phyloP scores from a whole-genome alignment of 768 basidiomycete species.

The Daedaleopsis sinensis region DNA sequence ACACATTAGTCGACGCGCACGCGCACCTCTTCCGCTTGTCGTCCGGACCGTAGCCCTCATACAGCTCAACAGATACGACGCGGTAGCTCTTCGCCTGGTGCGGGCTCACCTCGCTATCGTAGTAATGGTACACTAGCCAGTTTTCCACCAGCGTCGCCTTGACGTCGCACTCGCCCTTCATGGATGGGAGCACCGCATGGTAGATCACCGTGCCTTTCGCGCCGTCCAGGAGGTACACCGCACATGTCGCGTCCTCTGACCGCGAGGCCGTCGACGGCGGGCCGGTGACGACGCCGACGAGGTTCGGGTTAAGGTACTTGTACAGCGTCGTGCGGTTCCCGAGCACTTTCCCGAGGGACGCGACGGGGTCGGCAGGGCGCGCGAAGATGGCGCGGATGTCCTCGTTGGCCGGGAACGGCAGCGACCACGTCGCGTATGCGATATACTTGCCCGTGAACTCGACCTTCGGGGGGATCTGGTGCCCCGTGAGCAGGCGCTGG shows the following conservation, averaged over 20 bases:
- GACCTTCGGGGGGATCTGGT: conserved; percentile 49
- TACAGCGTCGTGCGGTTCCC: conserved; percentile 89
- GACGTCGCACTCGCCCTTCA: conserved; percentile 57
- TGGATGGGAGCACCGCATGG: conserved; percentile 54
- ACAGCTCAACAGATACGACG: conserved; percentile 85
- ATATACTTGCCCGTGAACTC: conserved; percentile 49
- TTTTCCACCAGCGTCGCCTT: conserved; percentile 80
- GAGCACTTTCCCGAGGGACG: conserved; percentile 81
- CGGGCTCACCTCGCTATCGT: conserved; percentile 55
- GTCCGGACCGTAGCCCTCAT: conserved; percentile 72
- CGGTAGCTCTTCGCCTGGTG: conserved; percentile 66
- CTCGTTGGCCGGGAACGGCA: conserved; percentile 59
- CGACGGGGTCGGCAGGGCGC: conserved; percentile 54
- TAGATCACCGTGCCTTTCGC: conserved; percentile 81
- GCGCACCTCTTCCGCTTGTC: conserved; percentile 74
- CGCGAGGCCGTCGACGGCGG: conserved; percentile 27
- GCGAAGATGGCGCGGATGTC: conserved; percentile 55
- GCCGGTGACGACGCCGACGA: conserved; percentile 67
- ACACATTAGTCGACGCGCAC: background rate
- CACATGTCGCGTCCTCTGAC: conserved; percentile 42
- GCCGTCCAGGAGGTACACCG: conserved; percentile 78
- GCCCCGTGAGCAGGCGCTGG: conserved; percentile 55
- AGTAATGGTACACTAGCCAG: conserved; percentile 91
- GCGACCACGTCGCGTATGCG: conserved; percentile 68
- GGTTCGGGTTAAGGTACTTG: conserved; percentile 90